Evolutionary conservation across 2,329 filamentous ascomycete genomes (phyloP).

Genomic region (Beauveria bassiana): DNA sequence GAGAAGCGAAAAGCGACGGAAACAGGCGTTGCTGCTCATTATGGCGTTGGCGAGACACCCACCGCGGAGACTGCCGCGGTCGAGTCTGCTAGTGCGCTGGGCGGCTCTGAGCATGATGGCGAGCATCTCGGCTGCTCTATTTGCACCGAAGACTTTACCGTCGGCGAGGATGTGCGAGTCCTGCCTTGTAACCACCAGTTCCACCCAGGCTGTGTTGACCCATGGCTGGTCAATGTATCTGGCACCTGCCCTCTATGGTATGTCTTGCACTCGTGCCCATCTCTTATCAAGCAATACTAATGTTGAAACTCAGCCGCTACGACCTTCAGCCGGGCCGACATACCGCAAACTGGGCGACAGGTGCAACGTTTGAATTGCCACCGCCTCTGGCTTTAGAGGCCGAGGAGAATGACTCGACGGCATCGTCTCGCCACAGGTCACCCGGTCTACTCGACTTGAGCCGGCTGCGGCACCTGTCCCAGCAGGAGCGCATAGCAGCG

Average conservation of each 20-base stretch:
- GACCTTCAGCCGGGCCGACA: conserved; percentile 40
- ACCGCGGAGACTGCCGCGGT: not conserved
- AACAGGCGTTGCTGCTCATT: not conserved
- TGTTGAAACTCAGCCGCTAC: conserved; percentile 35
- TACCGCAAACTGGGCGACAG: conserved; percentile 16
- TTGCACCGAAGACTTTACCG: conserved; percentile 60
- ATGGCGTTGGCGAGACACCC: not conserved
- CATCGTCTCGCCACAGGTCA: conserved; percentile 32
- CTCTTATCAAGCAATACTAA: conserved; percentile 14
- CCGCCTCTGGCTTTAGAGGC: conserved; percentile 35
- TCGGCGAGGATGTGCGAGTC: conserved; percentile 60
- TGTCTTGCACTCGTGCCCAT: conserved; percentile 22
- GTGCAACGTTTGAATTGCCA: conserved; percentile 23
- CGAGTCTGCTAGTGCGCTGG: not conserved
- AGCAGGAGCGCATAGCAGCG: conserved; percentile 54
- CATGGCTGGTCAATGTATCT: conserved; percentile 62
- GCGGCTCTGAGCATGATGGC: conserved; percentile 20
- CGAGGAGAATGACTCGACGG: conserved; percentile 26
- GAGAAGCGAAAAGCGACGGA: not conserved
- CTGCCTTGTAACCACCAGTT: conserved; percentile 62
- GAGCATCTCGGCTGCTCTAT: conserved; percentile 54
- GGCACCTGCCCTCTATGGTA: conserved; percentile 64
- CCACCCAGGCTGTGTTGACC: conserved; percentile 60
- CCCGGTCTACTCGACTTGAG: conserved; percentile 50
- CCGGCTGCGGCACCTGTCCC: conserved; percentile 48